A percentile compares a stretch with the other conserved stretches of the same genome.
These are phyloP conservation scores for Monosporascus sp. DNA, from an alignment of 2,329 filamentous ascomycete genomes.

Conservation along the genomic window DNA sequence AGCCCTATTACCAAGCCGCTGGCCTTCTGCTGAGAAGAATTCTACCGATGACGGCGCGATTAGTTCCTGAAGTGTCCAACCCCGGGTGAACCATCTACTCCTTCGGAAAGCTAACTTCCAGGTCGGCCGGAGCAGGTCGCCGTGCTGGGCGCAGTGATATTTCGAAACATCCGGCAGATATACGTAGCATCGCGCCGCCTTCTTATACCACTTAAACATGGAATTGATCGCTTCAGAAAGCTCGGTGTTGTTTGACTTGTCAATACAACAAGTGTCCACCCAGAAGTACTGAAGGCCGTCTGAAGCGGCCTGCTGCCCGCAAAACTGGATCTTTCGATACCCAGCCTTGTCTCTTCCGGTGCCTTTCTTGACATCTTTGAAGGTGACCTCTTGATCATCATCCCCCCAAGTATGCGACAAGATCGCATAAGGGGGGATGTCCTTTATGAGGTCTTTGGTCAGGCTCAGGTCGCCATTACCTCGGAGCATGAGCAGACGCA, in stretches of 20 bases:
- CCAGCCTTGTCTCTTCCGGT: neutral
- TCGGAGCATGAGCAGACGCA: neutral
- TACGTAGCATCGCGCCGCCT: constrained; percentile 11
- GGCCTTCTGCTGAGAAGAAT: too few species aligned
- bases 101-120: too few species aligned
- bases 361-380: constrained; percentile 4
- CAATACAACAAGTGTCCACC: constrained; percentile 19
- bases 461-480: neutral
- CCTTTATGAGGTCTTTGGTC: constrained; percentile 1
- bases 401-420: constrained; percentile 18
- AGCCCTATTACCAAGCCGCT: too few species aligned
- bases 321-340: constrained; percentile 10
- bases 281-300: constrained; percentile 9
- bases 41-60: too few species aligned
- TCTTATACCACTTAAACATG: constrained; percentile 15
- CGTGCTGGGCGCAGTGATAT: too few species aligned
- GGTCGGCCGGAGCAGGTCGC: too few species aligned
- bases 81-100: too few species aligned
- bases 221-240: constrained; percentile 10
- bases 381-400: constrained; percentile 11
- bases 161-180: constrained; percentile 10
- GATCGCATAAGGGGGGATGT: constrained; percentile 14
- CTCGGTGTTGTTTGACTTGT: constrained; percentile 8
- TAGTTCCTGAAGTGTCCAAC: too few species aligned
- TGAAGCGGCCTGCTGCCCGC: constrained; percentile 5